Percentiles rank a stretch among this genome's conserved stretches.
phyloP scores from a whole-genome alignment of 176 grass and related monocot species.

The Hyparrhenia diplandra region DNA sequence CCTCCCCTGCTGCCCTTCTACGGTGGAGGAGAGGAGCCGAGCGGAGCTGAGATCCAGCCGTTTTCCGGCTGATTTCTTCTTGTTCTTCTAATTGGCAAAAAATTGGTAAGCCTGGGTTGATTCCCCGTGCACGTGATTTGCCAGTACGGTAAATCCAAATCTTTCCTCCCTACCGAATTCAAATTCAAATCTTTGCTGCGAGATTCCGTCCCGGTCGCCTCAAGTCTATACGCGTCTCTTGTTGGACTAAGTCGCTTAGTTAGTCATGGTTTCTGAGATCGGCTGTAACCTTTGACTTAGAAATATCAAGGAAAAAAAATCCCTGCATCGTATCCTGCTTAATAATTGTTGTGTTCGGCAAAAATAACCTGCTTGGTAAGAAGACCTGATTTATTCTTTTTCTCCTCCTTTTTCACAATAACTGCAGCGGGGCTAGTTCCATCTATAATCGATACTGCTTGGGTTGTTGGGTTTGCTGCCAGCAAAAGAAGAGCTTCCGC shows the following conservation, averaged over 20 bases:
- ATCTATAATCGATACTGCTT: background rate
- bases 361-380: background rate
- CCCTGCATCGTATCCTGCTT: background rate
- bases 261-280: background rate
- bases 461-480: background rate
- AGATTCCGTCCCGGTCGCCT: background rate
- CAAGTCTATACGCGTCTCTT: background rate
- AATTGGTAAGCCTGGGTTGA: slow-evolving; percentile 20
- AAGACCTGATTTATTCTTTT: background rate
- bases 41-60: slow-evolving; percentile 25
- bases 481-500: background rate
- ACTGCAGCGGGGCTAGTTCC: background rate
- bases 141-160: slow-evolving; percentile 7
- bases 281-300: no score
- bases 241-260: background rate
- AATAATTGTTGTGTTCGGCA: background rate
- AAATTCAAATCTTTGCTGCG: slow-evolving; percentile 29
- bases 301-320: background rate
- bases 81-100: no score
- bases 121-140: background rate
- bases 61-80: background rate
- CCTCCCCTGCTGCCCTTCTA: background rate
- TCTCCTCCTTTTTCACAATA: background rate
- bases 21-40: background rate
- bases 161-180: background rate